Evolutionary conservation across 1,284 basidiomycete genomes (phyloP).

Genomic region (Melampsora americana): DNA sequence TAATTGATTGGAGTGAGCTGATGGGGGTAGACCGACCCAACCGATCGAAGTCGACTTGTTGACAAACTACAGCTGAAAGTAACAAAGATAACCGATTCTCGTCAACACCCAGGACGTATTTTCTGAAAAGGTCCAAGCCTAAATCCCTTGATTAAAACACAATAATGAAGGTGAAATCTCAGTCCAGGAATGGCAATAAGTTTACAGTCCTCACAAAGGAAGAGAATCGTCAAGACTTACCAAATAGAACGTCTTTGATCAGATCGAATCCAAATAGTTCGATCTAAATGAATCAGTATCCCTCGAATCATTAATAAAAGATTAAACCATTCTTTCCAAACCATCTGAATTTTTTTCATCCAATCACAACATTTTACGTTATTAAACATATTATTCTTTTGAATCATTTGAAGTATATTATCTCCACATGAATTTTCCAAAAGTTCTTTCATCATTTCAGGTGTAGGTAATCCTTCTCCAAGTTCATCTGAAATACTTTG

Average conservation of each 20-base stretch:
- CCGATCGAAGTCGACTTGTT: slow-evolving; percentile 19
- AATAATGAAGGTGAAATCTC: slow-evolving; percentile 1
- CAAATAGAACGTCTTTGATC: slow-evolving; percentile 13
- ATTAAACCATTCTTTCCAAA: slow-evolving; percentile 14
- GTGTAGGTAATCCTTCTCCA: neutral
- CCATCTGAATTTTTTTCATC: neutral
- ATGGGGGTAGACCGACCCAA: slow-evolving; percentile 5
- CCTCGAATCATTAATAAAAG: slow-evolving; percentile 19
- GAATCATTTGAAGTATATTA: neutral
- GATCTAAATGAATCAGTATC: slow-evolving; percentile 34
- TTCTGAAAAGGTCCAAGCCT: slow-evolving; percentile 29
- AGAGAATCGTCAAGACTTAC: neutral
- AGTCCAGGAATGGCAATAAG: too few relatives aligned
- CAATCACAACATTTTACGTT: slow-evolving; percentile 8
- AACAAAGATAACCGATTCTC: slow-evolving; percentile 25
- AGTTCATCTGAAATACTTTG: neutral
- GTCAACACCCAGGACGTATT: slow-evolving; percentile 12
- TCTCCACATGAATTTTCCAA: neutral
- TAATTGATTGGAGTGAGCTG: slow-evolving; percentile 18
- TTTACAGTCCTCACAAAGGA: neutral
- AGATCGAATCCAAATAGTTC: slow-evolving; percentile 14
- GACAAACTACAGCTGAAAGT: slow-evolving; percentile 17
- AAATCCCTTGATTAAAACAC: slow-evolving; percentile 5
- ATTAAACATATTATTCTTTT: neutral
- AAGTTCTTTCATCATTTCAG: neutral